Percentiles rank a stretch among this genome's conserved stretches.
Conservation (phyloP, 495 filamentous ascomycete species). For the Aspergillus ostianus region DNA sequence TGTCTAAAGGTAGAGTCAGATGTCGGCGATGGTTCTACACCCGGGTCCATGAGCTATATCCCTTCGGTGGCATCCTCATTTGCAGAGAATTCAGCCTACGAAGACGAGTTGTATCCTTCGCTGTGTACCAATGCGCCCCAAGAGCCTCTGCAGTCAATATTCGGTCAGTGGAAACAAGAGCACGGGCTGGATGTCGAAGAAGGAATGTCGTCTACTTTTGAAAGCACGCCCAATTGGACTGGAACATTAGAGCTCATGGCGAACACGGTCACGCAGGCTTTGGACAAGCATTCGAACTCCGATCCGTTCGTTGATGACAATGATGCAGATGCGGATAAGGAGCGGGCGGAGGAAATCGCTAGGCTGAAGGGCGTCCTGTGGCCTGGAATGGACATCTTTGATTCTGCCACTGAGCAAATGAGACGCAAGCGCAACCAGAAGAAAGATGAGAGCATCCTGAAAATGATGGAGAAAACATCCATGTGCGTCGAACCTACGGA, state of each 20-base stretch:
- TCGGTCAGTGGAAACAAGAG: slow-evolving; percentile 18
- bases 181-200: slow-evolving; percentile 10
- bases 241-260: slow-evolving; percentile 3
- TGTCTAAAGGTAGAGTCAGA: slow-evolving; percentile 9
- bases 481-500: slow-evolving; percentile 67
- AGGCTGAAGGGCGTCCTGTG: slow-evolving; percentile 73
- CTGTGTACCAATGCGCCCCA: background rate
- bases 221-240: slow-evolving; percentile 23
- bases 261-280: background rate
- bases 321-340: slow-evolving; percentile 24
- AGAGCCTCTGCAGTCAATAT: background rate
- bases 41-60: background rate
- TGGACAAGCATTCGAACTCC: slow-evolving; percentile 8
- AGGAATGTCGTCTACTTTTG: slow-evolving; percentile 13
- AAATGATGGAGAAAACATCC: slow-evolving; percentile 68
- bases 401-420: slow-evolving; percentile 75
- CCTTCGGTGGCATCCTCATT: slow-evolving; percentile 7
- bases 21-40: slow-evolving; percentile 3
- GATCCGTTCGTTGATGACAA: slow-evolving; percentile 25
- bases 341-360: slow-evolving; percentile 39
- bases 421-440: slow-evolving; percentile 83
- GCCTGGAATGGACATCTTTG: slow-evolving; percentile 87
- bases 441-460: slow-evolving; percentile 69
- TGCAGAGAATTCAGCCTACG: background rate
- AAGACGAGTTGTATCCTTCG: background rate